Evolutionary conservation across 371 early-diverging fungal species (phyloP), one percentile per base, ranked within the genome.

Genomic region (Chytridium lagenaria): DNA sequence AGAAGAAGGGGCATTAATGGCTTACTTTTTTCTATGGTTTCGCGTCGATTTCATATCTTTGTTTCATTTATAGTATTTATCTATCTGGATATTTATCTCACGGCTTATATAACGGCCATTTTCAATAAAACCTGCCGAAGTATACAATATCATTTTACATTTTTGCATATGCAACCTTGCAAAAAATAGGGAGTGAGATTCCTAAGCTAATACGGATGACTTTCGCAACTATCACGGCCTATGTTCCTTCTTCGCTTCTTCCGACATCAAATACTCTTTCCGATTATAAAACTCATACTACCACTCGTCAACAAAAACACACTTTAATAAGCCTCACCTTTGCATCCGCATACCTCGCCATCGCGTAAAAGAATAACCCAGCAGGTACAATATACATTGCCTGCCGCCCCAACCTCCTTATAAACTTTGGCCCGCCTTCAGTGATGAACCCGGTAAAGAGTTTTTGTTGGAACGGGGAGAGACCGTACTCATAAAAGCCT

Each of bases 401-500:
- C 61, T 76, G 71, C 12, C 77, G 68, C 50, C 71, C 76, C 31
- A 68, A 67, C 38, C 81, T 73, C 40, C 59, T 50, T 33, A 74
- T 39, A 39, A 76, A 78, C 67, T 78, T 77, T 67, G 50, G 49
- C 15, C 74, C 70, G n/a, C 85, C 85, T 15, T 83, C 80, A 71
- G 69, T 78, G 71, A 85, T 72, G 76, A 81, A 77, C 26, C 85
- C 85, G 65, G 77, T 78, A 77, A 85, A 81, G 49, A 80, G 71
- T 68, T 78, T 78, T 30, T 73, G 69, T 67, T 85, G 82, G 79
- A 79, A 81, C 23, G 85, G 85, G 26, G 77, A 77, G 71, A 81
- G 57, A 33, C 82, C 82, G 71, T 85, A 81, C 66, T 82, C 81
- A 77, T 81, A 81, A 70, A 83, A 83, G 61, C 83, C 83, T 33